Percentiles rank a stretch among this genome's conserved stretches.
These are phyloP conservation scores for Epichloe coenophiala DNA, from an alignment of 2,329 filamentous ascomycete species.

Conservation along the genomic window DNA sequence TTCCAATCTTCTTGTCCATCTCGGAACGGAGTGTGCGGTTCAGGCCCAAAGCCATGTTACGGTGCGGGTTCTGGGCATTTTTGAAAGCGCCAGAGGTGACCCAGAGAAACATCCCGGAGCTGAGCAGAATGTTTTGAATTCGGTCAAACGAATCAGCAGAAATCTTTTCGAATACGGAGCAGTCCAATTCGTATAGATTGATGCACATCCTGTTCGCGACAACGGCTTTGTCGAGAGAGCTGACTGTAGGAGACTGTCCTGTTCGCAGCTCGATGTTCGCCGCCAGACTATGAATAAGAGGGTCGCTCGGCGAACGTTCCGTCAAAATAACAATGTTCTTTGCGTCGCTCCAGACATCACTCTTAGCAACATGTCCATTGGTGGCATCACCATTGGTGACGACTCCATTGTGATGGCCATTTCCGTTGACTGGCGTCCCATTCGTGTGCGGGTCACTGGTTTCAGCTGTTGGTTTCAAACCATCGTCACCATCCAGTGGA, in stretches of 20 bases:
- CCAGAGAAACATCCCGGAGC: conserved; percentile 24
- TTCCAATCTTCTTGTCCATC: conserved; percentile 28
- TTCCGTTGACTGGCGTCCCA: not conserved
- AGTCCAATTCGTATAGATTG: conserved; percentile 25
- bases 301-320: not conserved
- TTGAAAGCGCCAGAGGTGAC: conserved; percentile 26
- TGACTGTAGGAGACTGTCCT: conserved; percentile 9
- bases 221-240: conserved; percentile 5
- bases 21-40: conserved; percentile 33
- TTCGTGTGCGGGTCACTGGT: not conserved
- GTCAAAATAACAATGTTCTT: not conserved
- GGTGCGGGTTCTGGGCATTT: conserved; percentile 21
- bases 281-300: not conserved
- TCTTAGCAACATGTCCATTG: not conserved
- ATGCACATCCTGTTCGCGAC: not conserved
- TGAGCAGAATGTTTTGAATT: not conserved
- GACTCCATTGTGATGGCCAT: not conserved
- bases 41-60: conserved; percentile 32
- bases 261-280: not conserved
- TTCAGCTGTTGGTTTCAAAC: not conserved
- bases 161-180: conserved; percentile 27
- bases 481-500: not conserved
- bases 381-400: not conserved
- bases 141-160: conserved; percentile 7
- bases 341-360: not conserved